Base-by-base conservation (phyloP, 106 monocot genomes). In the Dendrobium catenatum region DNA sequence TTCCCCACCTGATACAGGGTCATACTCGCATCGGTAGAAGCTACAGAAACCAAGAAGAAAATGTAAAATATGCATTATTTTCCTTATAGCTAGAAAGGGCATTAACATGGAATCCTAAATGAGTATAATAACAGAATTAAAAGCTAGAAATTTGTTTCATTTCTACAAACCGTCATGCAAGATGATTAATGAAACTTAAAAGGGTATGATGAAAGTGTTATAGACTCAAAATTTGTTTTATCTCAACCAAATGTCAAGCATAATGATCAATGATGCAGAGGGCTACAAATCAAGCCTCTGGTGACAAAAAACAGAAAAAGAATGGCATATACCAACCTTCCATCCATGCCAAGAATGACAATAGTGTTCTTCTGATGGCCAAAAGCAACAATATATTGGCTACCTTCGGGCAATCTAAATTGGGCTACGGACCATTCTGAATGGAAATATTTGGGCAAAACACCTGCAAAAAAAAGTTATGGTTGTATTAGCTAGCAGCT, bases 341-440 rank as follows among this genome's bases (percentile, higher is more conserved):
- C 95, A 88, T 95, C 95, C 93, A 95, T 99, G 17, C 98, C 98
- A 42, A 95, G 87, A 85, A 99, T 86, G 44, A 95, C 91, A 29
- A 93, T 42, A 7, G 98, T 99, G 61, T 99, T 95, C 81, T 95
- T 99, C 76, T 91, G 88, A 74, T 99, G 95, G 22, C 98, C 98
- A 83, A 99, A 99, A 81, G 98, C 98, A 85, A 95, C 95, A 61
- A 88, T 87, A 79, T 90, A 99, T 27, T 93, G 98, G 72, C 84
- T 84, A 68, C 93, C 93, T 83, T 99, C 98, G 29, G 89, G 95
- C 79, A 99, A 83, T 26, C 98, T 86, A 74, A 93, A 99, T 81
- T 99, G 98, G 24, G 98, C 98, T 15, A 99, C 85, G 42, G 98
- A 99, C 98, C 98, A 99, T 81, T 99, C 98, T 70, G 98, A 99